These are phyloP conservation scores for Hymenoscyphus scutula DNA, from an alignment of 2,329 filamentous ascomycete genomes.

Conservation along the genomic window DNA sequence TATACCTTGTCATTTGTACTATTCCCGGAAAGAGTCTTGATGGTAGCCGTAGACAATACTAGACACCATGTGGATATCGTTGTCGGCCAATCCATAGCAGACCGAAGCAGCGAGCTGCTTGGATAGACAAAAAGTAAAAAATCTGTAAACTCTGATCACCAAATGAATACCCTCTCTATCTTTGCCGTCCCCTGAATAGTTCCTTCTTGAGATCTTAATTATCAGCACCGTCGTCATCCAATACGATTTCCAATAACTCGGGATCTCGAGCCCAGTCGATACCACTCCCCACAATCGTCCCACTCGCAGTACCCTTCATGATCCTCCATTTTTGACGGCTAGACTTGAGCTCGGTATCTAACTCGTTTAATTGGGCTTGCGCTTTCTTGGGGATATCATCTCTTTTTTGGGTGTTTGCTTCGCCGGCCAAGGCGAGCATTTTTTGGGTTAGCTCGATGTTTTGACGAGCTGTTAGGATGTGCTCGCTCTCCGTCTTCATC, in stretches of 20 bases:
- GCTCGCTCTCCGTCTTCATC: slow-evolving; percentile 56
- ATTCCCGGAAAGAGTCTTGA: background rate
- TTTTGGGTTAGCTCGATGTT: slow-evolving; percentile 63
- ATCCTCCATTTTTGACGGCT: slow-evolving; percentile 68
- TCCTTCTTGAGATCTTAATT: background rate
- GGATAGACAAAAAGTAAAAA: background rate
- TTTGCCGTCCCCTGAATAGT: background rate
- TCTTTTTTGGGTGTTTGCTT: slow-evolving; percentile 51
- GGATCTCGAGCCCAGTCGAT: slow-evolving; percentile 76
- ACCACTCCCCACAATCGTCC: slow-evolving; percentile 76
- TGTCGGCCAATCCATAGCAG: background rate
- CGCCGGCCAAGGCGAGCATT: slow-evolving; percentile 61
- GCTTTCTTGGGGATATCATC: slow-evolving; percentile 51
- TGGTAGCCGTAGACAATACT: background rate
- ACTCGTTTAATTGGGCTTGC: slow-evolving; percentile 53
- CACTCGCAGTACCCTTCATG: slow-evolving; percentile 76
- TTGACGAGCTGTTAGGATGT: slow-evolving; percentile 51
- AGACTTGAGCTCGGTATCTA: slow-evolving; percentile 58
- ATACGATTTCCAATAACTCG: slow-evolving; percentile 65
- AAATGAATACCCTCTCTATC: background rate
- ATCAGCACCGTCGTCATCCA: slow-evolving; percentile 59
- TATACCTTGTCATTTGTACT: slow-evolving; percentile 3
- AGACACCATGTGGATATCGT: background rate
- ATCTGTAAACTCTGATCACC: background rate
- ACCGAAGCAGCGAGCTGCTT: background rate